Conservation (phyloP, 2,329 filamentous ascomycete genomes). For the Aspergillus sp. region DNA sequence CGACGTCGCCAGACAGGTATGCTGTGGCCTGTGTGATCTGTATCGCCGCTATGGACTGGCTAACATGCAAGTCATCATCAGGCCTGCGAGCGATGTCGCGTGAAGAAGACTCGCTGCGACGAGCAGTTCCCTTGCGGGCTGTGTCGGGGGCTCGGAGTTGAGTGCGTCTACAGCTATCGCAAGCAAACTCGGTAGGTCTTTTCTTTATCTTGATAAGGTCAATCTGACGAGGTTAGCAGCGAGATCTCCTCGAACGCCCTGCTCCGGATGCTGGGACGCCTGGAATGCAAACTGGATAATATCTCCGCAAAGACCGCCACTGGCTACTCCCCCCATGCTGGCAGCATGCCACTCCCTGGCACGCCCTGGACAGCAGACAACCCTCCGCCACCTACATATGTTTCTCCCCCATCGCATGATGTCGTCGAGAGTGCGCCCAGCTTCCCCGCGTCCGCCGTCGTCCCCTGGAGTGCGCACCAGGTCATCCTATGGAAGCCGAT, state of each 20-base stretch:
- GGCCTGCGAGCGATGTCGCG: not conserved
- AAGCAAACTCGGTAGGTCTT: not conserved
- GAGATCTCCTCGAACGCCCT: not conserved
- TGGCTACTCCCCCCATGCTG: not conserved
- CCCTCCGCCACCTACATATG: not conserved
- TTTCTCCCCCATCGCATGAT: not conserved
- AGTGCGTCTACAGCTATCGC: not conserved
- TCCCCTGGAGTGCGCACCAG: not conserved
- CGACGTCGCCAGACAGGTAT: not conserved
- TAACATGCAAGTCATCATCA: not conserved
- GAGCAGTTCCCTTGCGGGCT: not conserved
- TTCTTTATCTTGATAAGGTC: not conserved
- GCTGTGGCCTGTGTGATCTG: not conserved
- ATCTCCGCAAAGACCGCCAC: not conserved
- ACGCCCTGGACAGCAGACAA: not conserved
- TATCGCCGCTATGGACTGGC: not conserved
- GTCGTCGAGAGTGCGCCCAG: not conserved
- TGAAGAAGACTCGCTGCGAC: not conserved
- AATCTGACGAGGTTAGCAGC: not conserved
- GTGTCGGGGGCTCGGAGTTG: not conserved
- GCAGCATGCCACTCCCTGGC: not conserved
- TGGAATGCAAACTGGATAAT: not conserved
- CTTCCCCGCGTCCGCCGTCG: not conserved
- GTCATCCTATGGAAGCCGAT: not conserved
- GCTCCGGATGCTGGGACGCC: not conserved